Evolutionary conservation across 768 basidiomycete genomes (phyloP).

Genomic region (Pleurotus platypus): DNA sequence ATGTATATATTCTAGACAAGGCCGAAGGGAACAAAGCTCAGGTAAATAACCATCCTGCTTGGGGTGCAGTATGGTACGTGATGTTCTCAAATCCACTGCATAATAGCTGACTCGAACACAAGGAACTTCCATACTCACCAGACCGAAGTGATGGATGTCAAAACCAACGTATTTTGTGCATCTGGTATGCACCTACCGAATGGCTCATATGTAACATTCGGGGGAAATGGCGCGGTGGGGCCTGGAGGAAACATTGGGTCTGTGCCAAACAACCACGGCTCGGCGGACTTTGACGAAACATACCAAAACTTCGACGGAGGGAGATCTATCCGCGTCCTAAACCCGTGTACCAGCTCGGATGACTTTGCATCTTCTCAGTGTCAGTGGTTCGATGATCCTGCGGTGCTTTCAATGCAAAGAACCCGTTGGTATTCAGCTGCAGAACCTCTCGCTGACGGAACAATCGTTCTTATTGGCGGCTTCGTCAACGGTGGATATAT

Average conservation of each 20-base stretch:
- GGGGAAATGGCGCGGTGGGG: slow-evolving; percentile 74
- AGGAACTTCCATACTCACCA: slow-evolving; percentile 63
- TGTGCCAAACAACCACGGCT: slow-evolving; percentile 38
- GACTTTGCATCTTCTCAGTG: slow-evolving; percentile 49
- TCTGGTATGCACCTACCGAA: slow-evolving; percentile 83
- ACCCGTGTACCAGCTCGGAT: slow-evolving; percentile 58
- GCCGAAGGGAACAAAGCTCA: slow-evolving; percentile 69
- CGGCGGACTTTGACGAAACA: slow-evolving; percentile 55
- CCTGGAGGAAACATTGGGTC: slow-evolving; percentile 59
- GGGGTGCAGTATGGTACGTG: slow-evolving; percentile 65
- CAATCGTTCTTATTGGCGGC: slow-evolving; percentile 76
- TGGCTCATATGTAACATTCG: slow-evolving; percentile 70
- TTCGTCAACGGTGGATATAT: slow-evolving; percentile 77
- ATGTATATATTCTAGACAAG: slow-evolving; percentile 92
- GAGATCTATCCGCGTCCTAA: slow-evolving; percentile 75
- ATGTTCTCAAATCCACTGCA: not conserved
- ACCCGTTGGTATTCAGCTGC: slow-evolving; percentile 78
- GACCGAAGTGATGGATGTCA: slow-evolving; percentile 65
- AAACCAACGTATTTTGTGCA: slow-evolving; percentile 76
- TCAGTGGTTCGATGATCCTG: slow-evolving; percentile 70
- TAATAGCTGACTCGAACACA: not conserved
- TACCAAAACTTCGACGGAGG: slow-evolving; percentile 83
- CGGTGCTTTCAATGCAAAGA: slow-evolving; percentile 60
- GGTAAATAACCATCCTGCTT: slow-evolving; percentile 69
- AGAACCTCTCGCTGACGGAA: slow-evolving; percentile 74